phyloP scores from a whole-genome alignment of 83 land plant genomes.

The Diphasiastrum complanatum region DNA sequence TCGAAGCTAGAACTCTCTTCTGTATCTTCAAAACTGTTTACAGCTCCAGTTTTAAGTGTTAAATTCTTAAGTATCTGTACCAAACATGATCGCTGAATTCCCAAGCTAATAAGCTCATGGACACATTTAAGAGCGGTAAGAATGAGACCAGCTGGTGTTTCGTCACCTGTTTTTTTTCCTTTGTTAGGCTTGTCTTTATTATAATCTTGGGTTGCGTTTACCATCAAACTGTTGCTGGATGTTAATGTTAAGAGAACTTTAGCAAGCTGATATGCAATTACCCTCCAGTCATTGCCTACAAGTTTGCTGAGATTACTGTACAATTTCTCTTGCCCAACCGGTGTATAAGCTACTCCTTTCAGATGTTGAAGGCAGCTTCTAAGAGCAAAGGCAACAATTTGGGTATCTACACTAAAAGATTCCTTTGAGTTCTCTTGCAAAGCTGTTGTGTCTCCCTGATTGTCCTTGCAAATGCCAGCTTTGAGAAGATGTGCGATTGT shows the following conservation, averaged over 20 bases:
- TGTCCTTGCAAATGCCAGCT: background rate
- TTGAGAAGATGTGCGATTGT: conserved; percentile 50
- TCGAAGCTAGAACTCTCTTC: too few species aligned
- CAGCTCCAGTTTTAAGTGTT: background rate
- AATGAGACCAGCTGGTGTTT: conserved; percentile 40
- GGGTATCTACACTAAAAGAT: conserved; percentile 10
- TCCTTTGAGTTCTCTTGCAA: background rate
- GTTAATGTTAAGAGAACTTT: conserved; percentile 32
- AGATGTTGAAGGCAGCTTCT: conserved; percentile 45
- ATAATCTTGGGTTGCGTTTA: conserved; percentile 12
- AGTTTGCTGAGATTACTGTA: conserved; percentile 29
- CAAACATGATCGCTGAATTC: conserved; percentile 13
- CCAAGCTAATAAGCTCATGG: conserved; percentile 43
- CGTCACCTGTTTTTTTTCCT: conserved; percentile 41
- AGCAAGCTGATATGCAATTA: conserved; percentile 51
- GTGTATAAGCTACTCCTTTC: conserved; percentile 31
- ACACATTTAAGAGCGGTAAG: conserved; percentile 47
- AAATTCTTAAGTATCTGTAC: conserved; percentile 27
- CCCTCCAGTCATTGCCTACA: conserved; percentile 43
- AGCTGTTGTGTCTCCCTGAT: background rate
- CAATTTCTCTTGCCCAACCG: conserved; percentile 8
- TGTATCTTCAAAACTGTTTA: too few species aligned
- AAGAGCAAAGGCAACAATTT: conserved; percentile 46
- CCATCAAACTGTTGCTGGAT: conserved; percentile 17
- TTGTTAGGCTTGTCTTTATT: conserved; percentile 40